Evolutionary conservation across 306 rosid species (phyloP).

Genomic region (Quercus dentata): DNA sequence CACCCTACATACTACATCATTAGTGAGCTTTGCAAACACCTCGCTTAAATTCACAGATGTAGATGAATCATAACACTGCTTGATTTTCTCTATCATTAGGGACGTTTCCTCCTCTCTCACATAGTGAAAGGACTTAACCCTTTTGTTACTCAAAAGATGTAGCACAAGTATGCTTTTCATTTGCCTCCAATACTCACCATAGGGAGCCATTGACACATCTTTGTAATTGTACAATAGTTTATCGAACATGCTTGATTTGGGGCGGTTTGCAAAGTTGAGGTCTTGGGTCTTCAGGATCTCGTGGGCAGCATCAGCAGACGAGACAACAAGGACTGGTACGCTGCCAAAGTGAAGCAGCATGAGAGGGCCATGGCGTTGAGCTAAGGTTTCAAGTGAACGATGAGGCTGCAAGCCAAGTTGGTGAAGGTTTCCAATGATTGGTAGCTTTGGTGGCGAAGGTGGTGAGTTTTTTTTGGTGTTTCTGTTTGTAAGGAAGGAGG

Average conservation of each 20-base stretch:
- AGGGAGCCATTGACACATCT: conserved; percentile 32
- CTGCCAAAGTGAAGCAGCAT: conserved; percentile 48
- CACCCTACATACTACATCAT: no score
- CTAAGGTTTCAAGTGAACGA: conserved; percentile 23
- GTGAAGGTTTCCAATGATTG: conserved; percentile 47
- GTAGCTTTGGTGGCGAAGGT: conserved; percentile 53
- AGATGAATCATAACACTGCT: neutral
- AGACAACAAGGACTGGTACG: conserved; percentile 35
- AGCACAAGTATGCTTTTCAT: conserved; percentile 30
- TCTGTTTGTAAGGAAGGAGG: neutral
- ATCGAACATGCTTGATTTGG: neutral
- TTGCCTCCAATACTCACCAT: conserved; percentile 52
- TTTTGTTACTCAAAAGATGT: conserved; percentile 25
- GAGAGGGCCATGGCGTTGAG: conserved; percentile 37
- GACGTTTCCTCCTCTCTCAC: conserved; percentile 23
- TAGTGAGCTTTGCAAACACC: neutral
- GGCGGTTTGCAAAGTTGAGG: conserved; percentile 21
- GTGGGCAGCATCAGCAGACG: conserved; percentile 31
- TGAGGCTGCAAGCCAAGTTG: conserved; percentile 38
- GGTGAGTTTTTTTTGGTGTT: conserved; percentile 5
- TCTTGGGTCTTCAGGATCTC: conserved; percentile 51
- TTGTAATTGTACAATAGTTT: conserved; percentile 35
- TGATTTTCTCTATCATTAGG: conserved; percentile 21
- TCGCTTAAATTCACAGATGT: conserved; percentile 37
- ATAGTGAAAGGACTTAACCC: conserved; percentile 3